Evolutionary conservation across 2,329 filamentous ascomycete species (phyloP).

Genomic region (Huntiella moniliformis): DNA sequence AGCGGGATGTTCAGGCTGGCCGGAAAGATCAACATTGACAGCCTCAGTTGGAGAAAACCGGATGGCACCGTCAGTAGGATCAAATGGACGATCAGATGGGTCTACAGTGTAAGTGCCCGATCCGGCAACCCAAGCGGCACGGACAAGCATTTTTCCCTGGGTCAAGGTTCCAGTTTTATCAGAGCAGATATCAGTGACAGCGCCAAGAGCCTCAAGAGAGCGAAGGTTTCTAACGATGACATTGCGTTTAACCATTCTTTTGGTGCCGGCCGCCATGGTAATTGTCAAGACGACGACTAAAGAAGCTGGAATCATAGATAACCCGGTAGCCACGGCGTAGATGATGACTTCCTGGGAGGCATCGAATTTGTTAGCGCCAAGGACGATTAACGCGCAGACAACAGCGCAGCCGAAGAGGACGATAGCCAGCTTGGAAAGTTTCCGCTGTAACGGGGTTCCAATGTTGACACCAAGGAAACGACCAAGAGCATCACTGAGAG

Average conservation of each 20-base stretch:
- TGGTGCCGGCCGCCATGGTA: constrained; percentile 36
- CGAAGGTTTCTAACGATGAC: constrained; percentile 34
- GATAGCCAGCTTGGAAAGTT: constrained; percentile 48
- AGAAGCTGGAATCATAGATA: constrained; percentile 33
- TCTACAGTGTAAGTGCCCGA: constrained; percentile 39
- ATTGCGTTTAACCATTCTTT: constrained; percentile 32
- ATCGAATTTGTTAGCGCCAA: constrained; percentile 42
- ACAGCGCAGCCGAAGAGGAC: constrained; percentile 48
- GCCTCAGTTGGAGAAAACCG: constrained; percentile 22
- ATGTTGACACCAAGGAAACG: constrained; percentile 48
- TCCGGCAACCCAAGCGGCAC: constrained; percentile 38
- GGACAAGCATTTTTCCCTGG: constrained; percentile 45
- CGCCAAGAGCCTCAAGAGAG: constrained; percentile 39
- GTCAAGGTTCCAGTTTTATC: constrained; percentile 42
- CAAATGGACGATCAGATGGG: constrained; percentile 33
- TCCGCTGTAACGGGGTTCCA: constrained; percentile 51
- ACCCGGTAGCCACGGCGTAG: constrained; percentile 27
- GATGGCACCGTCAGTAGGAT: constrained; percentile 34
- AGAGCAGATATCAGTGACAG: constrained; percentile 37
- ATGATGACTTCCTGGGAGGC: constrained; percentile 39
- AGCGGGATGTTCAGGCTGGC: constrained; percentile 15
- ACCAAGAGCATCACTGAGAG: constrained; percentile 37
- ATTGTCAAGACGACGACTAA: constrained; percentile 36
- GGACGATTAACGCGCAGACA: constrained; percentile 48
- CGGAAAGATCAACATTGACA: constrained; percentile 21